A percentile compares a stretch with the other conserved stretches of the same genome.
These are phyloP conservation scores for Microdochium paspali DNA, from an alignment of 2,329 filamentous ascomycete species.

Conservation along the genomic window DNA sequence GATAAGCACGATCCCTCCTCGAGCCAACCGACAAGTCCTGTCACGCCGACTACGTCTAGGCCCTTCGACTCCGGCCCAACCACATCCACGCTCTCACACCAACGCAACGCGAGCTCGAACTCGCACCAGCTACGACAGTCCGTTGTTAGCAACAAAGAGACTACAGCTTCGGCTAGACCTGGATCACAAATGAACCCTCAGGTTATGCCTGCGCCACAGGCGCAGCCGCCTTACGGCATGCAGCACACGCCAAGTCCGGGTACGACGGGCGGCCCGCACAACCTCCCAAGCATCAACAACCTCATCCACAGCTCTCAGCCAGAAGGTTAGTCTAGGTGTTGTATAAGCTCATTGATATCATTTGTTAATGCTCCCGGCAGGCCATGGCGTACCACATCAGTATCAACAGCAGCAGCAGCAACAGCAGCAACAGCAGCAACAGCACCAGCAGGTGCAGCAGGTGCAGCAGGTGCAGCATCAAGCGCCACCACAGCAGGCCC, in stretches of 20 bases:
- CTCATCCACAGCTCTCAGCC: conserved; percentile 61
- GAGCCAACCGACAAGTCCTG: conserved; percentile 55
- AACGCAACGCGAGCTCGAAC: conserved; percentile 4
- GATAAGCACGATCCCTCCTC: conserved; percentile 61
- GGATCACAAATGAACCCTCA: conserved; percentile 20
- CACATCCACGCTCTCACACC: conserved; percentile 22
- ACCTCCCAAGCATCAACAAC: conserved; percentile 73
- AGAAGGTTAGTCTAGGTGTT: conserved; percentile 15
- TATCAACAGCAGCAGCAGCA: conserved; percentile 11
- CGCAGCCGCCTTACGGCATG: conserved; percentile 28
- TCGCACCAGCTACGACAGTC: conserved; percentile 9
- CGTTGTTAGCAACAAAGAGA: conserved; percentile 11
- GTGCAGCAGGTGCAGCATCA: conserved; percentile 9
- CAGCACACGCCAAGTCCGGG: conserved; percentile 27
- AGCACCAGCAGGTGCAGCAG: conserved; percentile 18
- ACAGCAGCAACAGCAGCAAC: conserved; percentile 18
- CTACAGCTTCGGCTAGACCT: conserved; percentile 18
- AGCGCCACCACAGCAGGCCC: conserved; percentile 12
- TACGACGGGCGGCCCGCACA: conserved; percentile 37
- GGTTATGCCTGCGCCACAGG: conserved; percentile 17
- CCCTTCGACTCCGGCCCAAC: conserved; percentile 35
- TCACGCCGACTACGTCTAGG: conserved; percentile 48
- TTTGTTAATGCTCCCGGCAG: conserved; percentile 14
- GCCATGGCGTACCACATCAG: conserved; percentile 26
- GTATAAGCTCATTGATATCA: too few relatives aligned